Base-by-base conservation (phyloP, 1,284 basidiomycete species). In the Rhodofomes roseus region DNA sequence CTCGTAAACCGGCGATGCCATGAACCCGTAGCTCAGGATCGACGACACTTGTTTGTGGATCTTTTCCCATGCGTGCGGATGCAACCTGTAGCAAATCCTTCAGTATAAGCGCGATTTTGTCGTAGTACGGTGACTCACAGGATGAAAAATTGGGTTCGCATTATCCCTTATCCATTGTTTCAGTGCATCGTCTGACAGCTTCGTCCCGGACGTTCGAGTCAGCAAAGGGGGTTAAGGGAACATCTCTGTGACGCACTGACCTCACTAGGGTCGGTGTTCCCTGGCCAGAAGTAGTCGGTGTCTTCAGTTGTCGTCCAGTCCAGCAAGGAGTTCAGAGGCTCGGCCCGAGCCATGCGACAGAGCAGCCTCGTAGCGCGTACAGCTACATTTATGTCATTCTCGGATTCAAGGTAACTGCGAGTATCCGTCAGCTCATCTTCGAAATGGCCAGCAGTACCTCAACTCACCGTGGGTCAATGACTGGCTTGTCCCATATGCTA, bases 381-480 rank as follows among this genome's bases (percentile, higher is more conserved):
- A n/a, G 72, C 60, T 34, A 68, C 64, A 56, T 73, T 67, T 50
- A 69, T 29, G 57, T 71, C 68, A 46, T 62, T 67, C 51, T 64
- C 59, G 23, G 65, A 59, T 1, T 62, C 55, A 25, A 71, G 62
- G 55, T 69, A 70, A 57, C 67, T 70, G 23, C 1, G 14, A 9
- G 2, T 16, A 18, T 20, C 18, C 52, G 11, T 23, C 16, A 34
- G 29, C 2, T n/a, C n/a, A 34, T 9, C 14, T 14, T 18, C 31
- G 23, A 16, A 2, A 23, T 53, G 2, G 27, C 37, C 37, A 31
- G 22, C 2, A 34, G 16, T 22, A n/a, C 23, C 18, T 25, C 14
- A 20, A 70, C 74, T 34, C 65, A 73, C 70, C 76, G 73, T 25
- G 77, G 75, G 61, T 80, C 73, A 60, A 81, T 78, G 9, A 73